Base-by-base conservation (phyloP, 1,139 yeast genomes). In the Taiozyma sp. region DNA sequence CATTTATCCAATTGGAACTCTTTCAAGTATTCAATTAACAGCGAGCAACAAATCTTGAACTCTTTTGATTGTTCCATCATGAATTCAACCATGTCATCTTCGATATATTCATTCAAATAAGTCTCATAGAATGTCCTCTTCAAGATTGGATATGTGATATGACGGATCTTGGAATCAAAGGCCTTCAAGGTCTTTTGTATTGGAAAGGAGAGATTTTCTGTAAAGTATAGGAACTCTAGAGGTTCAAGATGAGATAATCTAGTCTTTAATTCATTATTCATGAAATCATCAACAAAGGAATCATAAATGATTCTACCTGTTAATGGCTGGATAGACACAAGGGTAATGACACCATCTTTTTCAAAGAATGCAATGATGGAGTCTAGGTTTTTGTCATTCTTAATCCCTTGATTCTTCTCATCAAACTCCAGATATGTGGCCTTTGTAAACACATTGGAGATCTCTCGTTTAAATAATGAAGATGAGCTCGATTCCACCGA, bases 281-380 rank as follows among this genome's bases (percentile, higher is more conserved):
- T 67, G 4, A 71, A 68, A 32, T 75, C 73, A 60, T 86, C 93
- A 4, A 64, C 65, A 63, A 93, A 90, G 8, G 70, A 68, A 64
- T 93, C 98, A 56, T 80, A 80, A 0, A 88, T 67, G 6, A 91
- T 77, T 48, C 87, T 91, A 0, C 97, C 97, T 1, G 93, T 85
- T 3, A 83, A 72, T 0, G 93, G 84, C 55, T 87, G 87, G 0
- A 87, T 83, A 0, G 95, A 90, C 12, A 90, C 79, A 1, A 89
- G 52, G 0, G 80, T 74, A 51, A 75, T 63, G 3, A 50, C 52
- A 9, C 46, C 46, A 16, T 50, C 50, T 1, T 45, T 36, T 44
- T 63, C 67, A 14, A 56, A 41, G 1, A 66, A 42, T 0, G 64
- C 45, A 14, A 66, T 51, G 5, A 66, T 56, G 14, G 64, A 66